Base-by-base conservation (phyloP, 306 rosid genomes). In the Myrica gale region DNA sequence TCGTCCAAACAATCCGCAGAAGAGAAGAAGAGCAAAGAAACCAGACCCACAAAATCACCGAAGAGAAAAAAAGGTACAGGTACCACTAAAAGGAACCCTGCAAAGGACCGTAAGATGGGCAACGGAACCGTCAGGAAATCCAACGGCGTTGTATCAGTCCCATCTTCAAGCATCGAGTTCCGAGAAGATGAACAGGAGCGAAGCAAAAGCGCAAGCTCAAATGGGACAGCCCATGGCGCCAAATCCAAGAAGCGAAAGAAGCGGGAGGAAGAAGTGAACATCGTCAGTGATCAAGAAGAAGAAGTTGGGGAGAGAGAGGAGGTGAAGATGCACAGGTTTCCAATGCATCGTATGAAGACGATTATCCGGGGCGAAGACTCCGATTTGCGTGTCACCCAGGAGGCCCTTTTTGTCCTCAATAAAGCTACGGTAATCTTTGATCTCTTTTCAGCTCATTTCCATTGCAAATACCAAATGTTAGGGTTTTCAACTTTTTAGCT, bases 311-410 rank as follows among this genome's bases (percentile, higher is more conserved):
- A 73, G 44, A 61, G 57, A 51, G 93, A 75, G 58, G 91, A 82
- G 13, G 85, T 74, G 58, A 89, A 83, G 67, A 52, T 77, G 73
- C 69, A 76, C 19, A 84, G 54, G 11, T 89, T 95, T 41, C 98
- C 97, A 11, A 89, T 95, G 93, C 86, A 86, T 70, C 96, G 98
- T 26, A 80, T 95, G 19, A 80, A 82, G 80, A 92, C 86, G 47
- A 85, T 95, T 17, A 37, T 84, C 7, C 90, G 84, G 77, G 82
- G 82, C 44, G 93, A 87, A 70, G 87, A 85, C 69, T 79, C 80
- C 26, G 90, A 85, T 54, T 45, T 84, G 75, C 91, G 96, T 57
- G 78, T 88, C 54, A 84, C 84, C 41, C 82, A 82, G 53, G 98
- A 95, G 78, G 98, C 98, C 39, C 37, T 92, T 51, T 84, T 86